A percentile compares a stretch with the other conserved stretches of the same genome.
Conservation (phyloP, 768 basidiomycete species). For the Suillus occidentalis region DNA sequence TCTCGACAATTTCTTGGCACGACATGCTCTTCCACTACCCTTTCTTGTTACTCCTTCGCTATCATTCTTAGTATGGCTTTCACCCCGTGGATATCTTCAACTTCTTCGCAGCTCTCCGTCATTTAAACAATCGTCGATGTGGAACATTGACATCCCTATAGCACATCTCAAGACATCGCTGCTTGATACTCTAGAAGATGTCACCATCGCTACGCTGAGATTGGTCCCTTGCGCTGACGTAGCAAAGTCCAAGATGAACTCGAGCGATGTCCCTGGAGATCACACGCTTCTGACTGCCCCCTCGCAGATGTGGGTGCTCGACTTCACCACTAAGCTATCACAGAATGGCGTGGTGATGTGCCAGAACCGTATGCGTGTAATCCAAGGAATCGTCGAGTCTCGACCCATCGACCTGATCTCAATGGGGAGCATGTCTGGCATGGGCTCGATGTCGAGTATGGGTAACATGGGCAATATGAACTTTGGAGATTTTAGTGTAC, state of each 20-base stretch:
- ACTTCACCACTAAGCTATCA: constrained; percentile 61
- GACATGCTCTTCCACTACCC: constrained; percentile 63
- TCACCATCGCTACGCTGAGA: constrained; percentile 55
- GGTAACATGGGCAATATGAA: constrained; percentile 28
- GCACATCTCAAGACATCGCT: constrained; percentile 48
- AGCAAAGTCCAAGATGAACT: constrained; percentile 6
- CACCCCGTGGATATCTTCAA: constrained; percentile 67
- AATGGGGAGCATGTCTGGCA: constrained; percentile 25
- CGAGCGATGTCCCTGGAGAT: constrained; percentile 23
- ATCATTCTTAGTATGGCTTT: constrained; percentile 70
- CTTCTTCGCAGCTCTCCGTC: constrained; percentile 44
- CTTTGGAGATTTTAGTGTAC: constrained; percentile 23
- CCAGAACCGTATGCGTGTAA: constrained; percentile 71
- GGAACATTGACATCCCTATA: constrained; percentile 54
- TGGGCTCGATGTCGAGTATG: constrained; percentile 25
- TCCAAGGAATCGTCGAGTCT: constrained; percentile 60
- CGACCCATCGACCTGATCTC: not conserved
- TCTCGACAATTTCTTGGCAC: constrained; percentile 65
- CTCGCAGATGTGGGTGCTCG: constrained; percentile 60
- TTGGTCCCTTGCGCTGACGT: constrained; percentile 34
- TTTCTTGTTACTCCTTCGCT: constrained; percentile 68
- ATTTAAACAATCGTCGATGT: constrained; percentile 12
- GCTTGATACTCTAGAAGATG: constrained; percentile 41
- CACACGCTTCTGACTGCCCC: constrained; percentile 24
- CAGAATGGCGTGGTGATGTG: constrained; percentile 64